Base-by-base conservation (phyloP, 2,329 filamentous ascomycete species). In the Colletotrichum kahawae region DNA sequence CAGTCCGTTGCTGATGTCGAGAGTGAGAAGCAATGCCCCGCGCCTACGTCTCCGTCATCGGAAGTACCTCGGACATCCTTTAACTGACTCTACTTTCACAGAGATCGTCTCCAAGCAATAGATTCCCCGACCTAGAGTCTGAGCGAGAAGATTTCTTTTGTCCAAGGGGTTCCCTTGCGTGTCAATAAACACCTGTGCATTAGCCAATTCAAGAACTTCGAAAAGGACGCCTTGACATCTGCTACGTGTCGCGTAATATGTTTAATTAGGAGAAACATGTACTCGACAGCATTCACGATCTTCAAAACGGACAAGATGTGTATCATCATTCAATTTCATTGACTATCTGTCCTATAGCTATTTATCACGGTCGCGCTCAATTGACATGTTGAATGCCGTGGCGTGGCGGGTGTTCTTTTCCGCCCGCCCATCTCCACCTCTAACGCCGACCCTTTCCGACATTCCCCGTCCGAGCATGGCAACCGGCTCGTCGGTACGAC, bases 1-100 rank as follows among this genome's bases (percentile, higher is more conserved):
- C 97, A 99, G 92, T 98, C 95, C 86, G 92, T 99, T 83, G 88
- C 94, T 78, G 97, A 99, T 87, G 93, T 99, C 84, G 97, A 99
- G 93, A 96, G 96, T 98, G 90, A 80, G 86, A 27, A 14, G 27
- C 27, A 51, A 51, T 51, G 43, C 57, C 24, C 48, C 54, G n/a
- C 18, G 7, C 14, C 27, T 18, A 7, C 21, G 59, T n/a, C 48
- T 60, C 31, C 10, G 14, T 34, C 34, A 8, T 38, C 72, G 62
- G 67, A 65, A 63, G 33, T 21, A 66, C 60, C 64, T 38, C 48
- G 66, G 18, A 63, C 5, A 5, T 38, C 34, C 24, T 7, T 56
- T 67, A 77, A 78, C 87, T 88, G 84, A 88, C 81, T 5, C 12
- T 24, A 9, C 18, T 14, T 4, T 18, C 54, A 83, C 67, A 93